phyloP scores from a whole-genome alignment of 257 asterid species.

The Solanum commersonii region DNA sequence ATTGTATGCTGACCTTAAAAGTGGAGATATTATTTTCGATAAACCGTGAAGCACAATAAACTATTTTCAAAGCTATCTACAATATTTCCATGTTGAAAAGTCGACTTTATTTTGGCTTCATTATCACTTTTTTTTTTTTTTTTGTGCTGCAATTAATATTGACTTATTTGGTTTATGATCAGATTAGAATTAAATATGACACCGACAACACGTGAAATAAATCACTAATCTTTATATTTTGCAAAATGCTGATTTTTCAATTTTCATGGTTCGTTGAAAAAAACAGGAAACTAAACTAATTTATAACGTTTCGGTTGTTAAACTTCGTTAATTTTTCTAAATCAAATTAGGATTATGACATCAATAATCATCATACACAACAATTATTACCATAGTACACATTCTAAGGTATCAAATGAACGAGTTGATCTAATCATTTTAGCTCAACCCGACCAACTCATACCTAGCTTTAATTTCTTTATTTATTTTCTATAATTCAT shows the following conservation, averaged over 20 bases:
- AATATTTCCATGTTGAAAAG: neutral
- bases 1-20: rapidly evolving
- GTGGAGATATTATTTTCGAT: neutral
- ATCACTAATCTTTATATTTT: neutral
- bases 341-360: neutral
- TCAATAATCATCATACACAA: neutral
- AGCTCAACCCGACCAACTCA: neutral
- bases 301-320: neutral
- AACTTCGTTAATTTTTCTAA: neutral
- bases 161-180: neutral
- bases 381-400: neutral
- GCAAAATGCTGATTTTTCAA: neutral
- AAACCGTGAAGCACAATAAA: neutral
- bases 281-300: neutral
- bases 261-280: neutral
- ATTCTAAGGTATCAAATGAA: neutral
- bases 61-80: neutral
- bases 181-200: neutral
- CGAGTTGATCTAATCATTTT: neutral
- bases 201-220: neutral
- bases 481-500: neutral
- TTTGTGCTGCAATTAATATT: neutral
- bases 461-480: neutral
- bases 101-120: neutral
- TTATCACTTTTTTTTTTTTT: neutral